Conservation (phyloP, 305 asterid genomes). For the Caryopteris hybrid region DNA sequence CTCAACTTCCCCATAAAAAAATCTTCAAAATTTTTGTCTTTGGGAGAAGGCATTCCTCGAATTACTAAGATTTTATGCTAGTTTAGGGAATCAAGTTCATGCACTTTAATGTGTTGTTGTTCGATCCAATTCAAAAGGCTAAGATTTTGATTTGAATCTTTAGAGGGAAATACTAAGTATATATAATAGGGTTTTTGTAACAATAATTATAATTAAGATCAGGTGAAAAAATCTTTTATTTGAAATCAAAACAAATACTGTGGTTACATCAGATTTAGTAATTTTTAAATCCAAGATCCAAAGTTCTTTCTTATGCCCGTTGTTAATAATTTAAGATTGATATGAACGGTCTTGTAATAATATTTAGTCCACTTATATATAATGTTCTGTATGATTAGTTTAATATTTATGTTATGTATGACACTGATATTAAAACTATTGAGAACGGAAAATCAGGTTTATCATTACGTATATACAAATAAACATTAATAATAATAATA, state of each 20-base stretch:
- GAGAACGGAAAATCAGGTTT: too few species aligned
- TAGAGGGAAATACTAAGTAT: conserved; percentile 25
- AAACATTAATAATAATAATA: too few species aligned
- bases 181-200: too few species aligned
- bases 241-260: too few species aligned
- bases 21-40: conserved; percentile 12
- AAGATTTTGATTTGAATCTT: background rate
- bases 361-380: too few species aligned
- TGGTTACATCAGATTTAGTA: conserved; percentile 13
- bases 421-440: too few species aligned
- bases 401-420: too few species aligned
- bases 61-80: too few species aligned
- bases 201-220: background rate
- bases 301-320: background rate
- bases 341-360: too few species aligned
- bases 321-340: background rate
- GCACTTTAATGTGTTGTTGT: conserved; percentile 13
- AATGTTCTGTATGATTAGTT: too few species aligned
- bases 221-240: background rate
- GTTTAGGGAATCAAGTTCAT: conserved; percentile 25
- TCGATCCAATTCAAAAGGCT: conserved; percentile 28
- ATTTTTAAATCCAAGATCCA: background rate
- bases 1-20: conserved; percentile 10
- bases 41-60: too few species aligned
- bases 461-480: too few species aligned